A percentile compares a stretch with the other conserved stretches of the same genome.
phyloP scores from a whole-genome alignment of 2,329 filamentous ascomycete species.

The Fusarium sp. region DNA sequence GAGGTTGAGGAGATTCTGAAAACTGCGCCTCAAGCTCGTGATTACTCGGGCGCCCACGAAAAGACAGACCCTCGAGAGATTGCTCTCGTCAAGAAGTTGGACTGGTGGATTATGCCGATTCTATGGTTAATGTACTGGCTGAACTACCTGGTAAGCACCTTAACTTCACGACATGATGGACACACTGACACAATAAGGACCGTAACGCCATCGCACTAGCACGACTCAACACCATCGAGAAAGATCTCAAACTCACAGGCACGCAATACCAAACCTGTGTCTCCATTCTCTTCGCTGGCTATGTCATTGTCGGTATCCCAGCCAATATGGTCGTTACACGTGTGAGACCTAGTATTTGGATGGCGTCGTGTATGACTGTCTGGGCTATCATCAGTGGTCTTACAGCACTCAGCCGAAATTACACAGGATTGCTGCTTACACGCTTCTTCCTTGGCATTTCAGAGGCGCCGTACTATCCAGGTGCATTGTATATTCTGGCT shows the following conservation, averaged over 20 bases:
- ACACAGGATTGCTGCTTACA: constrained; percentile 59
- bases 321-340: constrained; percentile 58
- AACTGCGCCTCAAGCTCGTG: constrained; percentile 5
- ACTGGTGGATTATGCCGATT: constrained; percentile 45
- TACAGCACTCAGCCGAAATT: constrained; percentile 59
- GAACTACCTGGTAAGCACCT: constrained; percentile 49
- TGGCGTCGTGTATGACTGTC: constrained; percentile 54
- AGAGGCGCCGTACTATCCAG: constrained; percentile 54
- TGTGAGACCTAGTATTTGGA: constrained; percentile 54
- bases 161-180: fast-evolving
- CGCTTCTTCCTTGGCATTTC: constrained; percentile 56
- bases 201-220: constrained; percentile 60
- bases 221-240: constrained; percentile 46
- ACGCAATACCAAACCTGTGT: constrained; percentile 47
- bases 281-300: constrained; percentile 54
- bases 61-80: constrained; percentile 38
- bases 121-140: constrained; percentile 54
- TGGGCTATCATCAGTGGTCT: constrained; percentile 61
- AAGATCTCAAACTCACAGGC: constrained; percentile 41
- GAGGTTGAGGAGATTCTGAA: constrained; percentile 23
- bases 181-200: constrained; percentile 40
- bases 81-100: constrained; percentile 33
- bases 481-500: constrained; percentile 57
- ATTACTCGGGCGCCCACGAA: constrained; percentile 36
- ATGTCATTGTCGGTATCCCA: constrained; percentile 55